phyloP scores from a whole-genome alignment of 2,329 filamentous ascomycete species.

The Pseudopithomyces chartarum region DNA sequence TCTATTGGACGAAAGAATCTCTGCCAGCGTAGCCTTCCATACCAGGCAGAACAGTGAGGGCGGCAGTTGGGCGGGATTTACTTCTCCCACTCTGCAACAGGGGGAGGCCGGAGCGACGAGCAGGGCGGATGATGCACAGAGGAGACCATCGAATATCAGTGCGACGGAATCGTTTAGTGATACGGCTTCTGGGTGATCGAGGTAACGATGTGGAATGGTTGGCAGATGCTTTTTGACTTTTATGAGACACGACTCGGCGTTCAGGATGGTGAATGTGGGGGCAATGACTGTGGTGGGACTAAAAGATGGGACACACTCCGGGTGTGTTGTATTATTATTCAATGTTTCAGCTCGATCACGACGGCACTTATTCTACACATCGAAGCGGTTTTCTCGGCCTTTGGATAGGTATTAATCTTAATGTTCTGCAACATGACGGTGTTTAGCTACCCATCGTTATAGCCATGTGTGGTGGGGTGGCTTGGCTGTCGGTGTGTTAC shows the following conservation, averaged over 20 bases:
- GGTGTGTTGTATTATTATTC: background rate
- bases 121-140: conserved; percentile 6
- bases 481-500: too few species aligned
- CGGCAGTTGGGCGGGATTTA: conserved; percentile 17
- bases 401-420: too few species aligned
- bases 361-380: conserved; percentile 1
- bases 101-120: background rate
- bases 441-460: background rate
- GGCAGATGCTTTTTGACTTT: background rate
- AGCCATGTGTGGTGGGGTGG: too few species aligned
- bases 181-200: background rate
- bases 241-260: conserved; percentile 2
- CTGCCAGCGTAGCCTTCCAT: conserved; percentile 44
- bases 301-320: background rate
- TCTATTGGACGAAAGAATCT: conserved; percentile 73
- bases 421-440: too few species aligned
- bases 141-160: conserved; percentile 10
- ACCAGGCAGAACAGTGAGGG: conserved; percentile 41
- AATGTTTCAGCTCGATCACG: conserved; percentile 11
- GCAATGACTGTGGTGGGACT: background rate
- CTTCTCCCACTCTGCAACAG: conserved; percentile 13
- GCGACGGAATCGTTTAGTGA: conserved; percentile 2
- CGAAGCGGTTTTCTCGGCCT: background rate
- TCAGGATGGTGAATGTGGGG: background rate
- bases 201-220: background rate